Evolutionary conservation across 108 stramenopile genomes (phyloP), one percentile per base, ranked within the genome.

Genomic region (Fragilaria radians): DNA sequence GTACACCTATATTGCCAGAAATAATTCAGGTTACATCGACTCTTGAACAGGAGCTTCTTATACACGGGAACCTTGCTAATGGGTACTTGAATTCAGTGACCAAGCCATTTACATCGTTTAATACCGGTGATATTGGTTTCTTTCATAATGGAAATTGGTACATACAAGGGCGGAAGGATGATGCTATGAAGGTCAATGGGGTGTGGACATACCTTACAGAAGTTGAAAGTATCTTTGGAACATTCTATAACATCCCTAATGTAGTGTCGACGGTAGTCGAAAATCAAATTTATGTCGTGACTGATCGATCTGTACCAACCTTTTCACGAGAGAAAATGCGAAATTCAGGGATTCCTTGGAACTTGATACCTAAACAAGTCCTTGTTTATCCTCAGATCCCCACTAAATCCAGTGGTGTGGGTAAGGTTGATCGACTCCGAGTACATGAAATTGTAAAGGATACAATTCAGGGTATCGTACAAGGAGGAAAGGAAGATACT

Each of bases 71-170:
- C 59, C 23, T 59, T 14, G 21, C 33, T 58, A 65, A 65, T 54
- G 70, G 70, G 31, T 71, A 71, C 36, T 53, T 65, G 50, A 34
- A 21, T 3, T 28, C 28, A 22, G 26, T 29, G 23, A 50, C 23
- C 21, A 57, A 32, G n/a, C 54, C 54, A 29, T 28, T 14, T 7
- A 27, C 49, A 14, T 54, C 60, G 7, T 76, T 76, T 67, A 46
- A 26, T 25, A 66, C 75, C 0, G 75, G 75, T 11, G 75, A 76
- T 59, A 36, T 71, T 26, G 75, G 75, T 3, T 76, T 76, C 67
- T 66, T 29, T 28, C 48, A 49, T 0, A 34, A 65, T 46, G 65
- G 62, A 28, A 23, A 48, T 19, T 76, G 61, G 60, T 76, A 76
- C 46, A 59, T 76, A 5, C 53, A 57, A 50, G 75, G 70, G 21